phyloP scores from a whole-genome alignment of 169 alveolate genomes.

The Toxoplasma gondii region DNA sequence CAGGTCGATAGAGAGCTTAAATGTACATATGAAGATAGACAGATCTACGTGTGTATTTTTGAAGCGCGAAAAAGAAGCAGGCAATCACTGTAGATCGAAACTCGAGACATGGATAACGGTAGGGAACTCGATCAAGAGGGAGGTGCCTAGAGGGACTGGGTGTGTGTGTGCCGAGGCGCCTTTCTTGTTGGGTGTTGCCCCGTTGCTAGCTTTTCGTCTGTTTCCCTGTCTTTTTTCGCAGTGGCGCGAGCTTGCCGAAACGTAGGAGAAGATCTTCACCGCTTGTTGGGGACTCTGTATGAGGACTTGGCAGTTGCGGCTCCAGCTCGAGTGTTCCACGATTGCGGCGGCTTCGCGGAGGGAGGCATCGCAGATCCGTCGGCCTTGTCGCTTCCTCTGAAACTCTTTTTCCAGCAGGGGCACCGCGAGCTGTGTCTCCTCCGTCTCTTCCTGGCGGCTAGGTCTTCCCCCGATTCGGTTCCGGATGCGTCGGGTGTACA shows the following conservation, averaged over 20 bases:
- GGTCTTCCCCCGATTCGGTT: not conserved
- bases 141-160: not conserved
- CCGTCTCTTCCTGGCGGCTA: not conserved
- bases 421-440: constrained; percentile 12
- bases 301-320: constrained; percentile 13
- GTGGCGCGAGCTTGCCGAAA: not conserved
- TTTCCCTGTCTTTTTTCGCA: not conserved
- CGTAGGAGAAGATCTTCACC: not conserved
- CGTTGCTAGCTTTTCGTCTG: not conserved
- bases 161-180: not conserved
- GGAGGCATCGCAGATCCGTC: not conserved
- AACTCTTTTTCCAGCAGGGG: not conserved
- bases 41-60: not conserved
- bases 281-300: not conserved
- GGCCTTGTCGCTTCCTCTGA: not conserved
- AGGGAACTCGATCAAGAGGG: too few relatives aligned
- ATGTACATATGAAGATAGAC: not conserved
- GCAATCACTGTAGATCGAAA: too few relatives aligned
- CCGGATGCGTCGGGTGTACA: not conserved
- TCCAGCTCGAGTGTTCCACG: not conserved
- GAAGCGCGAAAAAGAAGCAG: not conserved
- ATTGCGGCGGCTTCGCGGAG: not conserved
- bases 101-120: too few relatives aligned
- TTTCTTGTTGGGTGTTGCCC: too few relatives aligned
- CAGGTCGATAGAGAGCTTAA: too few relatives aligned